Percentiles rank a stretch among this genome's conserved stretches.
Evolutionary conservation across 306 rosid genomes (phyloP).

Genomic region (Cicer chorassanicum): DNA sequence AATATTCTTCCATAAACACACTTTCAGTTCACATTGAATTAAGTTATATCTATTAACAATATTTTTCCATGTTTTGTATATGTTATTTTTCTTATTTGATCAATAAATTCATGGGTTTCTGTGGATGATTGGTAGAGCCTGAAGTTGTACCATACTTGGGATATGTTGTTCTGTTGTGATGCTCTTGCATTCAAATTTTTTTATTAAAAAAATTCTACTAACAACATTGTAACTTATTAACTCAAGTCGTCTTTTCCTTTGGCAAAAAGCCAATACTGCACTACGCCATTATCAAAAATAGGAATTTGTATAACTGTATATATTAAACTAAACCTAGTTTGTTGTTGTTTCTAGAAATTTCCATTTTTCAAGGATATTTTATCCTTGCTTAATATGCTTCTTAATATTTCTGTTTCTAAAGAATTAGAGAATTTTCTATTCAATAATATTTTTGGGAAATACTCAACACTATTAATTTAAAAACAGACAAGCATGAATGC

Average conservation of each 20-base stretch:
- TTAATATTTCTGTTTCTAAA: constrained; percentile 7
- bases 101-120: neutral
- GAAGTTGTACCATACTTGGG: neutral
- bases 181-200: neutral
- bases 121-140: neutral
- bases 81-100: neutral
- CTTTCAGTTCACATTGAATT: neutral
- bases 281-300: neutral
- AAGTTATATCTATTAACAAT: neutral
- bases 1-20: neutral
- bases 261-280: neutral
- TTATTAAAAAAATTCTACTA: neutral
- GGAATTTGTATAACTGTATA: neutral
- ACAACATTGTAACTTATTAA: neutral
- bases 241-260: neutral
- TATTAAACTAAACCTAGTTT: constrained; percentile 24
- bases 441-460: constrained; percentile 16
- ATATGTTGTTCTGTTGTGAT: neutral
- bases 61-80: too few species aligned
- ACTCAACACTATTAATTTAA: constrained; percentile 12
- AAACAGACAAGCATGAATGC: constrained; percentile 68
- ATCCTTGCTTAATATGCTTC: constrained; percentile 16
- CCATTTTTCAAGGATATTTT: constrained; percentile 23
- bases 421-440: neutral
- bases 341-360: neutral